phyloP scores from a whole-genome alignment of 805 yeast species.

The Metschnikowia arizonensis region DNA sequence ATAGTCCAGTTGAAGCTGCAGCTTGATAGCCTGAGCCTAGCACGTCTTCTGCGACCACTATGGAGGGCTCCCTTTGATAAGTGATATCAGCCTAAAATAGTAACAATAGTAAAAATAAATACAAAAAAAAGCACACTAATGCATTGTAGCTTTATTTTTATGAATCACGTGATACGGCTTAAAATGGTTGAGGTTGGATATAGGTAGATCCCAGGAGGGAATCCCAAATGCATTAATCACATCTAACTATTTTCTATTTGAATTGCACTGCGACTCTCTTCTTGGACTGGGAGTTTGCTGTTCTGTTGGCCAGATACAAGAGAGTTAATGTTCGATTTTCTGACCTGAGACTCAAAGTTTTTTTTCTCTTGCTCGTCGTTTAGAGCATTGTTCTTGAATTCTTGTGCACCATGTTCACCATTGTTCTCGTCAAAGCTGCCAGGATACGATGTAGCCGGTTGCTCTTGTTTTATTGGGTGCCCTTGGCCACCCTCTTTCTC shows the following conservation, averaged over 20 bases:
- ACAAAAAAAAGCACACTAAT: neutral
- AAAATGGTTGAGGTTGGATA: neutral
- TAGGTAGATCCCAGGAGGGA: too few relatives aligned
- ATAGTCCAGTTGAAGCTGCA: slow-evolving; percentile 10
- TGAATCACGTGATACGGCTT: neutral
- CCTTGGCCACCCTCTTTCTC: neutral
- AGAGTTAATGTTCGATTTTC: slow-evolving; percentile 4
- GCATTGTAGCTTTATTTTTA: neutral
- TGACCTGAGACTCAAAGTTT: neutral
- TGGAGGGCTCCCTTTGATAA: neutral
- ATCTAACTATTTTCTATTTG: slow-evolving; percentile 1
- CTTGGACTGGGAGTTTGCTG: neutral
- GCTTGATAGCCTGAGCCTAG: neutral
- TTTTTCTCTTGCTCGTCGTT: neutral
- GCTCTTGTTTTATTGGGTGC: neutral
- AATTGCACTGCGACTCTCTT: neutral
- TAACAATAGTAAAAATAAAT: too few relatives aligned
- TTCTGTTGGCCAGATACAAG: slow-evolving; percentile 3
- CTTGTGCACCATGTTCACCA: neutral
- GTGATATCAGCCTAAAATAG: neutral
- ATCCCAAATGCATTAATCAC: neutral
- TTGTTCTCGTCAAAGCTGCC: neutral
- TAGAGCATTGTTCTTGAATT: slow-evolving; percentile 1
- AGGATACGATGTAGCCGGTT: neutral
- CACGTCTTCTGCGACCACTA: neutral